Base-by-base conservation (phyloP, 768 basidiomycete genomes). In the Lentinus tigrinus region DNA sequence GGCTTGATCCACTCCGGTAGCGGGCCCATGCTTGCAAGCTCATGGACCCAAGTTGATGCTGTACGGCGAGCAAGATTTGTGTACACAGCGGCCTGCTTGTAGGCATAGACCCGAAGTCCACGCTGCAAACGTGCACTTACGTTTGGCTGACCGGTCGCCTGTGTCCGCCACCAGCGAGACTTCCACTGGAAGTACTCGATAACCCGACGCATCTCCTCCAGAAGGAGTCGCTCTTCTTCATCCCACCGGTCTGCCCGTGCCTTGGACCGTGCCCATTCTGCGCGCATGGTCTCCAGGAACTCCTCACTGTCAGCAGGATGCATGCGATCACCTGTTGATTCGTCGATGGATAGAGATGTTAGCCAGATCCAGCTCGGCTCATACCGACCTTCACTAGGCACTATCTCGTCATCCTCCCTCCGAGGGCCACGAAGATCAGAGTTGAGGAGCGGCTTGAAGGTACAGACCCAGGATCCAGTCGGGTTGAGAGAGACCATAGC, bases 191-290 rank as follows among this genome's bases (percentile, higher is more conserved):
- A 65, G 48, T 60, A 73, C 7, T 21, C 49, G 2, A 67, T 3
- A 0, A 56, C 37, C 0, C 70, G 58, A 1, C 66, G 46, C 73
- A 73, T 74, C 54, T 74, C 73, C 52, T 72, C 63, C 13, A 28
- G 16, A 6, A 62, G 19, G 3, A 61, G 56, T 19, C 40, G 10
- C 9, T 50, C 42, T 26, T 64, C 61, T 43, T 64, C 63, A 9
- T 36, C 31, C 63, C 63, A 64, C 1, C 61, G 40, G 10, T 47
- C 23, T 3, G 31, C 34, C 2, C 60, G 43, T 10, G 63, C 63
- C 24, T 44, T 43, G 6, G 34, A 13, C 51, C 43, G 38, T 9
- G 42, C 44, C 40, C 40, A 42, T 7, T 42, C 40, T 5, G 40
- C 40, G 5, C 52, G 57, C 48, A 58, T 58, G 16, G 38, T 53